phyloP scores from a whole-genome alignment of 176 grass and related monocot genomes.

The Triticum dicoccoides region DNA sequence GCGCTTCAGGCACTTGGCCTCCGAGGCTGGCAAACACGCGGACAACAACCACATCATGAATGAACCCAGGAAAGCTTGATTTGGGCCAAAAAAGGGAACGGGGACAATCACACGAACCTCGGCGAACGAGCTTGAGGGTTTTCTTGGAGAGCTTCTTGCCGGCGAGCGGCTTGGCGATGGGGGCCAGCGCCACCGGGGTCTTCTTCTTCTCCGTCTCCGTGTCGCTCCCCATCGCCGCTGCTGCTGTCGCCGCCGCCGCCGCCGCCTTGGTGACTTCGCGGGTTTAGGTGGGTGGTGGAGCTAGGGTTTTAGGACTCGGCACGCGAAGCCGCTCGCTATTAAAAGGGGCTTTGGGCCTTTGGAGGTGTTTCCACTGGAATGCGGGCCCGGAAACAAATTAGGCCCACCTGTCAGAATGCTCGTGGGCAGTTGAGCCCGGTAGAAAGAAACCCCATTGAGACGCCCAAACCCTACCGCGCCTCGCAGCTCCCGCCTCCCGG shows the following conservation, averaged over 20 bases:
- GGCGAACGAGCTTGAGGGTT: conserved; percentile 84
- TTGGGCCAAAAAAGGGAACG: background rate
- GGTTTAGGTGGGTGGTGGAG: conserved; percentile 26
- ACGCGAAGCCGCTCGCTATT: conserved; percentile 12
- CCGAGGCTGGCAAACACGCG: conserved; percentile 47
- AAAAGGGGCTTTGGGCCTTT: conserved; percentile 20
- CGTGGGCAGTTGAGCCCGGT: background rate
- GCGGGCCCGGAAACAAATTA: background rate
- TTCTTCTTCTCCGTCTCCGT: conserved; percentile 49
- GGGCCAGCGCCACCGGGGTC: conserved; percentile 37
- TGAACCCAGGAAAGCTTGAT: background rate
- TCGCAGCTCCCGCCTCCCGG: background rate
- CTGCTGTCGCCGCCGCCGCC: background rate
- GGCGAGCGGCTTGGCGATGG: conserved; percentile 84
- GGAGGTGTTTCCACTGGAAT: too few relatives aligned
- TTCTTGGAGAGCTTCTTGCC: conserved; percentile 80
- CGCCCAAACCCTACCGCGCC: conserved; percentile 14
- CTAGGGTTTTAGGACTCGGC: conserved; percentile 28
- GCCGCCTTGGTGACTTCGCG: background rate
- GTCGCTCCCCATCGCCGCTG: conserved; percentile 47
- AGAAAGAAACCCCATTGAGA: background rate
- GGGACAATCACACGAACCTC: conserved; percentile 36
- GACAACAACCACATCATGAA: background rate
- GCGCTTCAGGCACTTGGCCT: conserved; percentile 84
- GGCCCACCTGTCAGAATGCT: background rate